These are phyloP conservation scores for Capillidium rhysosporum DNA, from an alignment of 371 early-diverging fungal species.

Conservation along the genomic window DNA sequence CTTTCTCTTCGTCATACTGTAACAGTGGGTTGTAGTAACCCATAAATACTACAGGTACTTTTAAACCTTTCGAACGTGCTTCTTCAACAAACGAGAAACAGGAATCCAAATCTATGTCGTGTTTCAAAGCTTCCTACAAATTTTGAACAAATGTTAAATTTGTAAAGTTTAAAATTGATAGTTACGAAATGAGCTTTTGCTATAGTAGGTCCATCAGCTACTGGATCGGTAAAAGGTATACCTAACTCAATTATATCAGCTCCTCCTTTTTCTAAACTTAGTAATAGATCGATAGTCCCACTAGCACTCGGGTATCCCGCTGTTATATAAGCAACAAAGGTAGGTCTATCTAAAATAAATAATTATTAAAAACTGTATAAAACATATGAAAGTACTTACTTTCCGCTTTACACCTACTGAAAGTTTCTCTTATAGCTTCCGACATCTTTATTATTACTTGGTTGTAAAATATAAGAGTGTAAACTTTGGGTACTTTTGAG, in stretches of 20 bases:
- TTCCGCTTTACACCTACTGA: too few species aligned
- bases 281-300: constrained; percentile 58
- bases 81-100: constrained; percentile 61
- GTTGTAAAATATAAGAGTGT: too few species aligned
- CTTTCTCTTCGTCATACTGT: constrained; percentile 69
- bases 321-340: constrained; percentile 83
- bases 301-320: constrained; percentile 74
- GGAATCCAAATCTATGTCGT: constrained; percentile 51
- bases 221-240: constrained; percentile 94
- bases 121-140: constrained; percentile 55
- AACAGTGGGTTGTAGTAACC: constrained; percentile 94
- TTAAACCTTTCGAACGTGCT: constrained; percentile 69
- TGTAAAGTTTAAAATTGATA: neutral
- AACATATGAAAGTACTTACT: too few species aligned
- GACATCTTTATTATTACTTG: too few species aligned
- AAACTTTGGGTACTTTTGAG: too few species aligned
- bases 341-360: constrained; percentile 38
- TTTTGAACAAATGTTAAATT: constrained; percentile 3
- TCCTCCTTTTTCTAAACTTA: constrained; percentile 77
- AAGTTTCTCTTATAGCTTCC: too few species aligned
- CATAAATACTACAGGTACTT: constrained; percentile 86
- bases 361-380: too few species aligned
- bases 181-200: constrained; percentile 72
- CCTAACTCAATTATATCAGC: constrained; percentile 91
- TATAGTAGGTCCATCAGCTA: constrained; percentile 94